Evolutionary conservation across 257 asterid species (phyloP).

Genomic region (Fraxinus pennsylvanica): DNA sequence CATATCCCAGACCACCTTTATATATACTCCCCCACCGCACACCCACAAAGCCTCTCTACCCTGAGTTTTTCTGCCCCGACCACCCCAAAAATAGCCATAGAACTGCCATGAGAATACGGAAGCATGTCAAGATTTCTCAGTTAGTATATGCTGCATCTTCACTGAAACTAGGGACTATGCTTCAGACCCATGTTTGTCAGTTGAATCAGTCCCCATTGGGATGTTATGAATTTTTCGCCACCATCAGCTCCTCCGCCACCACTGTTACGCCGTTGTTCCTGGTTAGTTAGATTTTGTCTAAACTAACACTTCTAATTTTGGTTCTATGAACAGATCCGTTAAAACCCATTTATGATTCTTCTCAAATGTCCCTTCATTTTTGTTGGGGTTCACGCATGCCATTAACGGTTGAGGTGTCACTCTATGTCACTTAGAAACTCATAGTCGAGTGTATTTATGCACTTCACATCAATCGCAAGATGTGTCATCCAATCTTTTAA

Average conservation of each 20-base stretch:
- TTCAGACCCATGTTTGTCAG: conserved; percentile 46
- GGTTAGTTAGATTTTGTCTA: too few species aligned
- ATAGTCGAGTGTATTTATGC: too few species aligned
- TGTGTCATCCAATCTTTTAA: too few species aligned
- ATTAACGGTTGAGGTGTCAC: too few species aligned
- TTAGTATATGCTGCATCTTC: conserved; percentile 36
- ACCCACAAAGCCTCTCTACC: not conserved
- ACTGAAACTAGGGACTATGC: conserved; percentile 8
- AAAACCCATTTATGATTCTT: not conserved
- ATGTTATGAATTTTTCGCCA: conserved; percentile 57
- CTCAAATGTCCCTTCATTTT: too few species aligned
- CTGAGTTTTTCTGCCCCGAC: not conserved
- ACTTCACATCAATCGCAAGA: too few species aligned
- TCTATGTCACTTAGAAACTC: too few species aligned
- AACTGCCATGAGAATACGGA: conserved; percentile 58
- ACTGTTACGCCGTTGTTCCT: too few species aligned
- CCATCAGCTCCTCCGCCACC: conserved; percentile 45
- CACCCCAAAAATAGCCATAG: not conserved
- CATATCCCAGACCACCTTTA: too few species aligned
- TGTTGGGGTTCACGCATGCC: too few species aligned
- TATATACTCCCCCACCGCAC: not conserved
- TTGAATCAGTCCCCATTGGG: conserved; percentile 75
- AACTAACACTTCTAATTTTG: not conserved
- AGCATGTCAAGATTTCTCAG: conserved; percentile 43
- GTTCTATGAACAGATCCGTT: too few species aligned